Evolutionary conservation across 176 grass and related monocot species (phyloP).

Genomic region (Sorghum bicolor): DNA sequence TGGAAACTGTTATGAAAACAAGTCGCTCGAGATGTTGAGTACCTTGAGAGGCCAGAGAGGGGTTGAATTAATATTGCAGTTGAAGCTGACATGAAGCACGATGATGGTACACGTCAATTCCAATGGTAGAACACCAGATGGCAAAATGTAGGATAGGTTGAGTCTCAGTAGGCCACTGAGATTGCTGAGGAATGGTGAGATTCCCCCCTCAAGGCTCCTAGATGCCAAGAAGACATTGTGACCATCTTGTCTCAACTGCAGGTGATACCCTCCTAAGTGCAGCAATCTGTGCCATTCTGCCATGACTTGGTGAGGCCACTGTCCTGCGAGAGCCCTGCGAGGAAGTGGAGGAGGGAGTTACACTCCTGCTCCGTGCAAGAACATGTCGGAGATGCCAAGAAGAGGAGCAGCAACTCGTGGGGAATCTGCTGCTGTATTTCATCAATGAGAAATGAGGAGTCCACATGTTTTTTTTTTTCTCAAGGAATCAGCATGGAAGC

Average conservation of each 20-base stretch:
- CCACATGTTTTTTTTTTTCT: slow-evolving; percentile 20
- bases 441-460: neutral
- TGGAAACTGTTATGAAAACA: slow-evolving; percentile 31
- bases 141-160: slow-evolving; percentile 43
- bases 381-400: slow-evolving; percentile 11
- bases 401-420: slow-evolving; percentile 14
- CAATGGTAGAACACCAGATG: slow-evolving; percentile 15
- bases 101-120: slow-evolving; percentile 31
- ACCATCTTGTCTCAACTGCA: slow-evolving; percentile 17
- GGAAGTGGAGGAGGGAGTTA: slow-evolving; percentile 41
- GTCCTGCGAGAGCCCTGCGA: slow-evolving; percentile 14
- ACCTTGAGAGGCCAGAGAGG: slow-evolving; percentile 26
- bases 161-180: slow-evolving; percentile 32
- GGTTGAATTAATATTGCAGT: too few species aligned
- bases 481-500: neutral
- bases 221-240: slow-evolving; percentile 30
- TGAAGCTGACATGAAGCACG: slow-evolving; percentile 51
- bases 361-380: slow-evolving; percentile 36
- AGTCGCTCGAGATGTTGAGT: slow-evolving; percentile 52
- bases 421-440: neutral
- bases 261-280: slow-evolving; percentile 43
- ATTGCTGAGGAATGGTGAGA: slow-evolving; percentile 46
- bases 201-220: slow-evolving; percentile 25
- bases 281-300: slow-evolving; percentile 38
- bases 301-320: slow-evolving; percentile 11